phyloP scores from a whole-genome alignment of 2,329 filamentous ascomycete genomes.

The Colletotrichum sp. region DNA sequence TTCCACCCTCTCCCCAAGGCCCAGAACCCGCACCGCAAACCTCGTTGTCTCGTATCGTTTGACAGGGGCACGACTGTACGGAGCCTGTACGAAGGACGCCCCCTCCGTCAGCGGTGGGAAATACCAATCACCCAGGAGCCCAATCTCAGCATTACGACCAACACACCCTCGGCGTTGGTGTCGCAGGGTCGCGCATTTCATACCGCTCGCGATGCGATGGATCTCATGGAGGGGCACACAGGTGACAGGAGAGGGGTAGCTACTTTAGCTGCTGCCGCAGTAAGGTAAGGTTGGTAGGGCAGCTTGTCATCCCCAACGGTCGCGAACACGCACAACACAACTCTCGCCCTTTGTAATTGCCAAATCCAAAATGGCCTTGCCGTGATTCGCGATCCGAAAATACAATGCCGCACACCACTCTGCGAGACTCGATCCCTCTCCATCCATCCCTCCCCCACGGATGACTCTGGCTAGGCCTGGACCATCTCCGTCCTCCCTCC shows the following conservation, averaged over 20 bases:
- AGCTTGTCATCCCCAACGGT: background rate
- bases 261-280: background rate
- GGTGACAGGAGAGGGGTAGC: background rate
- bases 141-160: background rate
- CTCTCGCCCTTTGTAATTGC: background rate
- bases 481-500: background rate
- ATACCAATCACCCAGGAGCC: background rate
- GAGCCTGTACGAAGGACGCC: background rate
- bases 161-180: background rate
- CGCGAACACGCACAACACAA: background rate
- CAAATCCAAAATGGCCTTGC: background rate
- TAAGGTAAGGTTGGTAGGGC: background rate
- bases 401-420: background rate
- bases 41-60: background rate
- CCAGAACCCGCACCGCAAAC: background rate
- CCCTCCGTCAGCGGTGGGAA: background rate
- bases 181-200: background rate
- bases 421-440: background rate
- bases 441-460: background rate
- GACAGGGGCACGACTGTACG: background rate
- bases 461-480: background rate
- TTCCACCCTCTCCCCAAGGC: background rate
- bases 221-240: background rate
- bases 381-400: conserved; percentile 1
- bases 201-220: background rate